Evolutionary conservation across 257 asterid species (phyloP).

Genomic region (Mentha longifolia): DNA sequence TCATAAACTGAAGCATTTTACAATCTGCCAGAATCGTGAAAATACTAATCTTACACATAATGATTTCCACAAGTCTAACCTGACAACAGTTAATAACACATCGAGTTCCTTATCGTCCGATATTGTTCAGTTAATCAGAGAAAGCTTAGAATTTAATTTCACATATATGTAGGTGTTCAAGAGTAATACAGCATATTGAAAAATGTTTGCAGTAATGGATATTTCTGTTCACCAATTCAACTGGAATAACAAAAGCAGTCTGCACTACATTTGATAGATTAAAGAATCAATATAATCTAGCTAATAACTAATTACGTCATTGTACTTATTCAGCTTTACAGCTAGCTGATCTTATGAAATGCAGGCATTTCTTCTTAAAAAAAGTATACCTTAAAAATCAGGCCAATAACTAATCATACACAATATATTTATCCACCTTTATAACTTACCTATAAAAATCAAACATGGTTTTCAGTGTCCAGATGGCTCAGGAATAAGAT

Average conservation of each 20-base stretch:
- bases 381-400: conserved; percentile 5
- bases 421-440: conserved; percentile 23
- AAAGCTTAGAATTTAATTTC: not conserved
- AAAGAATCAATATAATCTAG: conserved; percentile 20
- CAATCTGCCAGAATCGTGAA: conserved; percentile 11
- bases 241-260: not conserved
- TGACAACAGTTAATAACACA: conserved; percentile 15
- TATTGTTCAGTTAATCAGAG: not conserved
- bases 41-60: not conserved
- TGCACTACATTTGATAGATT: not conserved
- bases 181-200: conserved; percentile 3
- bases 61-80: not conserved
- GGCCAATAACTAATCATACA: conserved; percentile 24
- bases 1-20: not conserved
- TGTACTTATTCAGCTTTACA: conserved; percentile 21
- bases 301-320: too few species aligned
- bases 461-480: not conserved
- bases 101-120: not conserved
- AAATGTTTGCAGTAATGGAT: conserved; percentile 3
- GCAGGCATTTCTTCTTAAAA: not conserved
- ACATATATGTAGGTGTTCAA: not conserved
- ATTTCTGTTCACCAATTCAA: conserved; percentile 11
- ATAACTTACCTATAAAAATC: conserved; percentile 14
- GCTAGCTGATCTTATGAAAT: conserved; percentile 14
- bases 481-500: conserved; percentile 4